phyloP scores from a whole-genome alignment of 169 alveolate species.

The Plasmodium vinckei region DNA sequence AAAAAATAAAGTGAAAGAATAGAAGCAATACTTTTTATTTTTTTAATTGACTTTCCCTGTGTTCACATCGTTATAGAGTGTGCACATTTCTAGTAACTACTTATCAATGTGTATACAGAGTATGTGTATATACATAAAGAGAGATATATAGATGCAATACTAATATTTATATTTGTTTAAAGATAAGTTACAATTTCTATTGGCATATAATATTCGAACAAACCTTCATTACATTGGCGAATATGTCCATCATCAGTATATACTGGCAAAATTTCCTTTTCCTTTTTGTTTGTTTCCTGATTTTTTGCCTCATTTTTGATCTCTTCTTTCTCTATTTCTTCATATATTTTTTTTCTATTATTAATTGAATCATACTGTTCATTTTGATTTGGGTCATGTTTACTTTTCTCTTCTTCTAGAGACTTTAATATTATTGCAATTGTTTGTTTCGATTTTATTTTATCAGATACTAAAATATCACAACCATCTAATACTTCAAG shows the following conservation, averaged over 20 bases:
- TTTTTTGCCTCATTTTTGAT: conserved; percentile 8
- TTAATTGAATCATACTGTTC: conserved; percentile 78
- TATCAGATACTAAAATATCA: conserved; percentile 88
- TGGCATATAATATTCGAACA: conserved; percentile 18
- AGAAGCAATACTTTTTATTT: background rate
- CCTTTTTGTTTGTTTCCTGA: conserved; percentile 71
- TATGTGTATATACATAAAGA: too few species aligned
- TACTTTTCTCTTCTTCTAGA: conserved; percentile 73
- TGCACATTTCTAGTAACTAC: too few species aligned
- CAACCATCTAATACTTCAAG: conserved; percentile 88
- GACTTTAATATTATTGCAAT: conserved; percentile 75
- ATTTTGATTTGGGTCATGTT: background rate
- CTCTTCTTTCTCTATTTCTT: conserved; percentile 78
- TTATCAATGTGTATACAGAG: too few species aligned
- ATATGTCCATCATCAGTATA: conserved; percentile 89
- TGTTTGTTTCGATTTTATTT: conserved; percentile 86
- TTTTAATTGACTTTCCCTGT: too few species aligned
- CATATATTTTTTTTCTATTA: conserved; percentile 77
- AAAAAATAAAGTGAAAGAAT: background rate
- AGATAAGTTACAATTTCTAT: too few species aligned
- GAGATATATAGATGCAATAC: too few species aligned
- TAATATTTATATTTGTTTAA: too few species aligned
- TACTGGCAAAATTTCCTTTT: conserved; percentile 76
- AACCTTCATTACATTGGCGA: conserved; percentile 91
- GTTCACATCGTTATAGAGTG: too few species aligned